Evolutionary conservation across 805 yeast species (phyloP).

Genomic region (Kazachstania psychrophila): DNA sequence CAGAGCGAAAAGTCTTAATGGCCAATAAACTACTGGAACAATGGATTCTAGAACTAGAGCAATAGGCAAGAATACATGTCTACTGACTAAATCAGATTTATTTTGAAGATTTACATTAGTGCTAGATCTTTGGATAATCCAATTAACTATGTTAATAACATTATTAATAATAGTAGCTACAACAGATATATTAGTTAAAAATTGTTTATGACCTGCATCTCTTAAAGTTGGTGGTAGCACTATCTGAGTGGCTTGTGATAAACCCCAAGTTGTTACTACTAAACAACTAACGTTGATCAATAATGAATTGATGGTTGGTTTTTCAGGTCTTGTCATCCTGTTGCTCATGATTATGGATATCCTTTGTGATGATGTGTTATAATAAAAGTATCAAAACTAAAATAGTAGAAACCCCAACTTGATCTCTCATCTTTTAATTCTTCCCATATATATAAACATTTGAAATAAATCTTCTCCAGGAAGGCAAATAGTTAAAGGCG

Average conservation of each 20-base stretch:
- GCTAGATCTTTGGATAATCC: constrained; percentile 14
- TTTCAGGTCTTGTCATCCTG: not conserved
- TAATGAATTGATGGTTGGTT: constrained; percentile 11
- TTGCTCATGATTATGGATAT: not conserved
- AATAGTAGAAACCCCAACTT: too few species aligned
- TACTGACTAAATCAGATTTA: constrained; percentile 24
- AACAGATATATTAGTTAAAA: constrained; percentile 59
- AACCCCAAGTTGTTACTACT: constrained; percentile 21
- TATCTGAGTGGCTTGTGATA: constrained; percentile 19
- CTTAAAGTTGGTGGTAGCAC: constrained; percentile 41
- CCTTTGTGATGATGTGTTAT: not conserved
- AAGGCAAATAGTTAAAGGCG: too few species aligned
- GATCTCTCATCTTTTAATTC: too few species aligned
- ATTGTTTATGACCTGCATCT: constrained; percentile 61
- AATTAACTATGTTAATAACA: constrained; percentile 33
- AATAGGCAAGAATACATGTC: constrained; percentile 35
- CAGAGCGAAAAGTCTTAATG: constrained; percentile 44
- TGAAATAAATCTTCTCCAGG: too few species aligned
- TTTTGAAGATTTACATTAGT: not conserved
- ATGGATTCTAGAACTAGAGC: constrained; percentile 51
- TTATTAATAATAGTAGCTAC: constrained; percentile 38
- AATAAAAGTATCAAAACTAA: too few species aligned
- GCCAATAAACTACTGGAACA: constrained; percentile 64
- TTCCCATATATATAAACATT: too few species aligned
- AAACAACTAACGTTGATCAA: constrained; percentile 15